Evolutionary conservation across 1,284 basidiomycete species (phyloP).

Genomic region (Apiotrichum brassicae): DNA sequence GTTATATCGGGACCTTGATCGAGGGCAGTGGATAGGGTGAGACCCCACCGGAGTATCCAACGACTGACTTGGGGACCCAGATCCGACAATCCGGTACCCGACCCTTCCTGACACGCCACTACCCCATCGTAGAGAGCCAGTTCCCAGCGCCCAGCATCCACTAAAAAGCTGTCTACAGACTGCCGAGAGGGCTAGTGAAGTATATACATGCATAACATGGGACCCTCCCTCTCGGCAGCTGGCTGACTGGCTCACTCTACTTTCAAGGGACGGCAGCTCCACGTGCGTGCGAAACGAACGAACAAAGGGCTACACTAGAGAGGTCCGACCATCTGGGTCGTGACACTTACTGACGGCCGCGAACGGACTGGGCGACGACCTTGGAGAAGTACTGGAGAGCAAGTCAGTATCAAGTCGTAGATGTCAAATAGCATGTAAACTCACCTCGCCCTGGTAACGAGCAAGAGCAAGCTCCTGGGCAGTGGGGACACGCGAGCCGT

Average conservation of each 20-base stretch:
- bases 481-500: constrained; percentile 58
- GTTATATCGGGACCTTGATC: too few species aligned
- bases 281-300: background rate
- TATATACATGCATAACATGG: background rate
- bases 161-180: background rate
- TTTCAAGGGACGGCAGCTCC: background rate
- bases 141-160: too few species aligned
- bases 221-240: constrained; percentile 10
- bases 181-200: background rate
- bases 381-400: constrained; percentile 37
- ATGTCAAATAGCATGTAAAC: constrained; percentile 21
- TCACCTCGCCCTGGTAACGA: constrained; percentile 54
- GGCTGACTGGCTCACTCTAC: background rate
- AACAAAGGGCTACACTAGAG: background rate
- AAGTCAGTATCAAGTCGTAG: background rate
- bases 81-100: too few species aligned
- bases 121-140: too few species aligned
- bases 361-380: constrained; percentile 38
- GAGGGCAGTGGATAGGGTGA: too few species aligned
- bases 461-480: constrained; percentile 62
- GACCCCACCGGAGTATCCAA: too few species aligned
- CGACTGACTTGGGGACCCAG: too few species aligned
- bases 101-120: too few species aligned
- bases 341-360: constrained; percentile 37
- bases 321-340: background rate